Evolutionary conservation across 1,284 basidiomycete species (phyloP).

Genomic region (Trametes polyzona): DNA sequence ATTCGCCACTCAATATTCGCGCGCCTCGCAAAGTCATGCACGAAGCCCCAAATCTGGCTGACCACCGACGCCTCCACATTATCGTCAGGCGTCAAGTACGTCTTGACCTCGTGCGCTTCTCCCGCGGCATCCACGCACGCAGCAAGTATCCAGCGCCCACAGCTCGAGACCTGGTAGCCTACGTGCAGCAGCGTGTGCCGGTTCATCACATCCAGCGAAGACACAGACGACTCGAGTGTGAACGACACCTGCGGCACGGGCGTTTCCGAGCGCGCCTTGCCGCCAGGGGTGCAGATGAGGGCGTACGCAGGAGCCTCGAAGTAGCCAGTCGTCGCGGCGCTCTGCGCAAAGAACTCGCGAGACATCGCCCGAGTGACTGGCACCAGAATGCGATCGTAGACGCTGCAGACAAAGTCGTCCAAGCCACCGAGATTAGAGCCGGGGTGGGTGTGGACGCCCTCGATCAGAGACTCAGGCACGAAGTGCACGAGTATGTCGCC

Average conservation of each 20-base stretch:
- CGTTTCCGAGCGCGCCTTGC: conserved; percentile 27
- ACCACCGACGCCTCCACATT: conserved; percentile 46
- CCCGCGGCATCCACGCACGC: conserved; percentile 79
- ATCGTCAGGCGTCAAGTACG: conserved; percentile 62
- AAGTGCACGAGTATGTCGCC: conserved; percentile 64
- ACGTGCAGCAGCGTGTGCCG: conserved; percentile 75
- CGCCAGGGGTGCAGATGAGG: conserved; percentile 53
- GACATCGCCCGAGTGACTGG: conserved; percentile 64
- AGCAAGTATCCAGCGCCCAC: conserved; percentile 75
- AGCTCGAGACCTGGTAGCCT: conserved; percentile 66
- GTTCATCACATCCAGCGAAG: conserved; percentile 68
- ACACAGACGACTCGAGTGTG: conserved; percentile 46
- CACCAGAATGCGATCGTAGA: conserved; percentile 72
- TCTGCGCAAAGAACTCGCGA: conserved; percentile 48
- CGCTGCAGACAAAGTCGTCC: conserved; percentile 55
- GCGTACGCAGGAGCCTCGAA: conserved; percentile 70
- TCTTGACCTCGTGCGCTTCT: conserved; percentile 67
- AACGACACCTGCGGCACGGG: conserved; percentile 41
- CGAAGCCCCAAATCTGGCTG: conserved; percentile 69
- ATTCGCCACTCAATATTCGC: conserved; percentile 82
- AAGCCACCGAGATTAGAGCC: conserved; percentile 43
- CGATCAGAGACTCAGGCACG: conserved; percentile 64
- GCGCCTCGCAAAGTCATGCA: conserved; percentile 56
- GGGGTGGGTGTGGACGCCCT: conserved; percentile 45
- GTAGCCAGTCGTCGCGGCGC: conserved; percentile 44